These are phyloP conservation scores for Lepidium sativum DNA, from an alignment of 345 rosid genomes.

Conservation along the genomic window DNA sequence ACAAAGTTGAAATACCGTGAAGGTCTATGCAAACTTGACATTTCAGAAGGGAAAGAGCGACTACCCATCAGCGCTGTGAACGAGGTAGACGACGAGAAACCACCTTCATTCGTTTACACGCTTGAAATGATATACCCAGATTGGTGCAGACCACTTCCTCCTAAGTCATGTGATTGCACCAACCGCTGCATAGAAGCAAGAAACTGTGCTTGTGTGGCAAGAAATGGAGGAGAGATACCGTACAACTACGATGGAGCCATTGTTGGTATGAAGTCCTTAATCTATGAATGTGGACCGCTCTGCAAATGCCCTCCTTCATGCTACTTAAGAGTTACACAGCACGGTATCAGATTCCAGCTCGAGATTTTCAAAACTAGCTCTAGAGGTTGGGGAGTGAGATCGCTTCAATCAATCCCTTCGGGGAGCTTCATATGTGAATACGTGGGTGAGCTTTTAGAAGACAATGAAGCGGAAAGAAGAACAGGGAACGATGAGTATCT, in stretches of 20 bases:
- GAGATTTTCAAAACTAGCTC: slow-evolving; percentile 76
- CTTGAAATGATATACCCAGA: slow-evolving; percentile 50
- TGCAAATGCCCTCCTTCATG: slow-evolving; percentile 77
- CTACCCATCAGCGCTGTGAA: slow-evolving; percentile 53
- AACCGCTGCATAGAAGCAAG: slow-evolving; percentile 41
- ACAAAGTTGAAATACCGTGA: slow-evolving; percentile 36
- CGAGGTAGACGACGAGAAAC: slow-evolving; percentile 59
- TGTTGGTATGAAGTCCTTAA: slow-evolving; percentile 49
- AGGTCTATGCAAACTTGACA: slow-evolving; percentile 62
- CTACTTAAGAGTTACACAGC: slow-evolving; percentile 67
- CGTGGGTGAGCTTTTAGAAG: slow-evolving; percentile 71
- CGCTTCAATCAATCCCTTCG: slow-evolving; percentile 55
- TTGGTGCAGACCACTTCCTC: slow-evolving; percentile 40
- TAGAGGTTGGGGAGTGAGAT: slow-evolving; percentile 95
- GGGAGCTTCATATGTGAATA: slow-evolving; percentile 93
- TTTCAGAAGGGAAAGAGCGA: slow-evolving; percentile 59
- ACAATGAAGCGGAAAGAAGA: slow-evolving; percentile 71
- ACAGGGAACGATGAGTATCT: slow-evolving; percentile 75
- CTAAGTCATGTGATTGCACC: slow-evolving; percentile 51
- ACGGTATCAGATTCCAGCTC: slow-evolving; percentile 60
- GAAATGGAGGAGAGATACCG: slow-evolving; percentile 73
- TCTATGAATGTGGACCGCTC: slow-evolving; percentile 76
- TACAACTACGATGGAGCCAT: slow-evolving; percentile 71
- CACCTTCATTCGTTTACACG: slow-evolving; percentile 53
- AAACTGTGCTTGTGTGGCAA: slow-evolving; percentile 47